Evolutionary conservation across 192 early-diverging fungal genomes (phyloP), one percentile per base, ranked within the genome.

Genomic region (Phycomyces blakesleeanus): DNA sequence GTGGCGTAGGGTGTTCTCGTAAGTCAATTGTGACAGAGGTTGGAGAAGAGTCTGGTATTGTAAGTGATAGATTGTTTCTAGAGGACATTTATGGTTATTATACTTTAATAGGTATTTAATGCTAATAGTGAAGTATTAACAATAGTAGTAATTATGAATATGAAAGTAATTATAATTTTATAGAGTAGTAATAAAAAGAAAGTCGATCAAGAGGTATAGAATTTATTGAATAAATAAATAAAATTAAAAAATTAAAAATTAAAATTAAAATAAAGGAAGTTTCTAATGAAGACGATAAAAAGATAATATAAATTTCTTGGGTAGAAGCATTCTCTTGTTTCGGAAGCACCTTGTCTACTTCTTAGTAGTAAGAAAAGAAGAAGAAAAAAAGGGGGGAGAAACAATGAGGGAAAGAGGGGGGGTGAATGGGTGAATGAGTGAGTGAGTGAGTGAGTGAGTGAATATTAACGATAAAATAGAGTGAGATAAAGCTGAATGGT

Each of bases 1-100:
- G 78, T 14, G 75, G 63, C 3, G 0, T 40, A 39, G 53, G 51
- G 8, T 38, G 34, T 11, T 63, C 61, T 54, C 38, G 26, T 2
- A 62, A 20, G 29, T 62, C 51, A 39, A 62, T 62, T 20, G 38
- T 41, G 24, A 61, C 49, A 18, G 49, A 20, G 8, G 24, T 44
- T 29, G 29, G 29, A 5, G 29, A 34, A 34, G 29, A 34, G 29
- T 34, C 29, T 34, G 2, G 29, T 34, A 34, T 34, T 34, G 29
- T 34, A 7, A 7, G 29, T 34, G 29, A 34, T 34, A 7, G 29
- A 7, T 34, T 34, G 29, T 34, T 34, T 34, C 25, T 24, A 55
- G 55, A 56, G 16, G n/a, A n/a, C 55, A 56, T 56, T 18, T 39
- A 37, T 21, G 0, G 20, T 56, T 56, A 8, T 51, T 29, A n/a